Evolutionary conservation across 2,329 filamentous ascomycete genomes (phyloP).

Genomic region (Aspergillus terreus): DNA sequence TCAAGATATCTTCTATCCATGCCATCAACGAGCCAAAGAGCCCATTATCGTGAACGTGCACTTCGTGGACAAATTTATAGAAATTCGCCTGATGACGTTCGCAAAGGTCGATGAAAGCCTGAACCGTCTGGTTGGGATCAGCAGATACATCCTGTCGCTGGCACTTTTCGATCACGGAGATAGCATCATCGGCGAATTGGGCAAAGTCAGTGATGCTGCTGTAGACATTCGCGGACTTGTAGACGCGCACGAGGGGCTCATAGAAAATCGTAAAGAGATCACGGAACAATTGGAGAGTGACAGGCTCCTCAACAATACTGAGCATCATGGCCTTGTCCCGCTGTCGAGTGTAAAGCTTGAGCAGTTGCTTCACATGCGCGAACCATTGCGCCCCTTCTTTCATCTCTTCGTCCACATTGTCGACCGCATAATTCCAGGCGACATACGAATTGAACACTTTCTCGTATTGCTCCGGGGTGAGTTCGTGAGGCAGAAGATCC

Average conservation of each 20-base stretch:
- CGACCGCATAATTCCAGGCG: conserved; percentile 90
- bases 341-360: conserved; percentile 87
- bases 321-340: conserved; percentile 98
- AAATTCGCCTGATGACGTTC: conserved; percentile 93
- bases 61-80: conserved; percentile 98
- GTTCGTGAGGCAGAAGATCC: conserved; percentile 67
- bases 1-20: conserved; percentile 93
- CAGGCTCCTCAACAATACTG: conserved; percentile 88
- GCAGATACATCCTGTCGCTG: conserved; percentile 78
- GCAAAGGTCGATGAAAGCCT: conserved; percentile 96
- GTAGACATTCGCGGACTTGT: conserved; percentile 98
- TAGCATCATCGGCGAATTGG: conserved; percentile 87
- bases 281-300: conserved; percentile 92
- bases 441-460: conserved; percentile 92
- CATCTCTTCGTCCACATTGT: conserved; percentile 81
- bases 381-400: conserved; percentile 88
- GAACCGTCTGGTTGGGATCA: conserved; percentile 96
- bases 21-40: conserved; percentile 95
- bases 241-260: conserved; percentile 91
- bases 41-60: conserved; percentile 94
- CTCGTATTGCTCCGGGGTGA: conserved; percentile 72
- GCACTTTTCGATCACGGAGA: conserved; percentile 68
- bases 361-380: conserved; percentile 87
- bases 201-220: conserved; percentile 96
- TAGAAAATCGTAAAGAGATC: conserved; percentile 99